Evolutionary conservation across 805 yeast species (phyloP).

Genomic region (Candida michaelii): DNA sequence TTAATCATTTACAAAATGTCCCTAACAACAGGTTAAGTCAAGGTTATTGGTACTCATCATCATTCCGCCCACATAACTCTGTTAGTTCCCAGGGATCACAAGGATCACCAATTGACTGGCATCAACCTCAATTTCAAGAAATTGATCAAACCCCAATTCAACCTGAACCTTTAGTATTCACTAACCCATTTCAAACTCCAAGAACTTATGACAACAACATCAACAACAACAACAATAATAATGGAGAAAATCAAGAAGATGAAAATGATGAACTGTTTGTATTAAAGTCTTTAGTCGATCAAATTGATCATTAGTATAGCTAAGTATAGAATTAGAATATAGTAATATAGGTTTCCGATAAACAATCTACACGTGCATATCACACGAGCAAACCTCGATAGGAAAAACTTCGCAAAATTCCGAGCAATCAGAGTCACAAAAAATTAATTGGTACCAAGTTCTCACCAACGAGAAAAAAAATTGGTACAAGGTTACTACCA

Average conservation of each 20-base stretch:
- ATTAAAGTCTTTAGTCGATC: constrained; percentile 42
- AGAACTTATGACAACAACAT: neutral
- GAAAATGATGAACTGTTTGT: constrained; percentile 25
- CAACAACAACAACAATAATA: neutral
- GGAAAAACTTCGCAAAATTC: no score
- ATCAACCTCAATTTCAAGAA: constrained; percentile 5
- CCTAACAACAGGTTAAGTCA: neutral
- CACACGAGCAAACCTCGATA: no score
- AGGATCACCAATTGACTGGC: constrained; percentile 6
- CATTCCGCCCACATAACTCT: constrained; percentile 2
- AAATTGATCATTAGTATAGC: constrained; percentile 30
- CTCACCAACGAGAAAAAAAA: neutral
- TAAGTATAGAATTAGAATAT: neutral
- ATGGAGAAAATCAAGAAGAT: neutral
- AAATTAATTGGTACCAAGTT: no score
- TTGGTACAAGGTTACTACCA: neutral
- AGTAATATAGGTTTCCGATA: neutral
- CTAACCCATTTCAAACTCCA: constrained; percentile 4
- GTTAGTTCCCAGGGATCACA: constrained; percentile 4
- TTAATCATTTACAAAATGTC: no score
- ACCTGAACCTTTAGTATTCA: neutral
- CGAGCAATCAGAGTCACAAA: no score
- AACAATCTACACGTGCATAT: no score
- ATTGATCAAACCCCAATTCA: neutral
- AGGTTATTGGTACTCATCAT: constrained; percentile 5